A percentile compares a stretch with the other conserved stretches of the same genome.
phyloP scores from a whole-genome alignment of 108 stramenopile species.

The Schizochytrium sp. region DNA sequence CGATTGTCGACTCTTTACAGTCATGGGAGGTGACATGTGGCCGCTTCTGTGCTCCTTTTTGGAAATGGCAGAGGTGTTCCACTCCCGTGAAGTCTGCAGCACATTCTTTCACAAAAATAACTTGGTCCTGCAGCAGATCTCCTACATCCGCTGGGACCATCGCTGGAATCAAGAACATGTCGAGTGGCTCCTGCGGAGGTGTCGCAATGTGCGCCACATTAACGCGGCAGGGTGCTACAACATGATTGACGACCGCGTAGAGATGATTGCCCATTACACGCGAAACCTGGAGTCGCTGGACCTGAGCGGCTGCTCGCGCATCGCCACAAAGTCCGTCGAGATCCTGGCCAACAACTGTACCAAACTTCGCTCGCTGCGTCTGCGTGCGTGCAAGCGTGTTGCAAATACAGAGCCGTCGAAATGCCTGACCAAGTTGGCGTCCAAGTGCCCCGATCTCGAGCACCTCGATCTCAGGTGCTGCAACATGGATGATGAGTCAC shows the following conservation, averaged over 20 bases:
- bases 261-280: background rate
- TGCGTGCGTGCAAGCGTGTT: background rate
- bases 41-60: background rate
- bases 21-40: conserved; percentile 8
- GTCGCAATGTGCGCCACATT: background rate
- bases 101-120: background rate
- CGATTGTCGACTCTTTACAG: background rate
- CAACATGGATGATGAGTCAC: background rate
- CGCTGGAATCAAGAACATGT: background rate
- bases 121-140: background rate
- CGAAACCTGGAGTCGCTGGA: background rate
- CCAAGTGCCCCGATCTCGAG: background rate
- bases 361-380: background rate
- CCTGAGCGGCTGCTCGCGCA: background rate
- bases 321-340: background rate
- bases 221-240: conserved; percentile 2
- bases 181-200: background rate
- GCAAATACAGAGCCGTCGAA: background rate
- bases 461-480: background rate
- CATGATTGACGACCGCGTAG: background rate
- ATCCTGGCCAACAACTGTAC: background rate
- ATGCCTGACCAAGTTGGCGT: background rate
- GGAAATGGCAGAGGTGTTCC: background rate
- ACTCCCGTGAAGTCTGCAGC: background rate
- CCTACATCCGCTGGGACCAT: background rate